Evolutionary conservation across 441 rosid species (phyloP).

Genomic region (Gossypium armourianum): DNA sequence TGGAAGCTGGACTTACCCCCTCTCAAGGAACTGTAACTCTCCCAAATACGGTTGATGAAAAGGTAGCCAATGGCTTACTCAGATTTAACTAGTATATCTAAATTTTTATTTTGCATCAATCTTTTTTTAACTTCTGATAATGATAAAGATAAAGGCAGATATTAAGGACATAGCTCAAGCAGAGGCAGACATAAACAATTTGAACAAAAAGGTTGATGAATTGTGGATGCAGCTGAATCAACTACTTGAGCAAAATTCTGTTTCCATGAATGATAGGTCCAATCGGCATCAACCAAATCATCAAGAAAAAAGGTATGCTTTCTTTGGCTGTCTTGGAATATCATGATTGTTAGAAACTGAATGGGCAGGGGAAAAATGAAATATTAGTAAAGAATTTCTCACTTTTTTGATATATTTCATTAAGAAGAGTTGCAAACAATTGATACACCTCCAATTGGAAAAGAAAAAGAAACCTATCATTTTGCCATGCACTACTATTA

Average conservation of each 20-base stretch:
- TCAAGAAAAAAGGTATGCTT: constrained; percentile 37
- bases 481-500: too few species aligned
- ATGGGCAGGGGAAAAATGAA: not conserved
- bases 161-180: constrained; percentile 54
- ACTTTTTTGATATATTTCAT: not conserved
- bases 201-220: constrained; percentile 55
- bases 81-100: constrained; percentile 13
- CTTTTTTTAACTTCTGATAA: constrained; percentile 20
- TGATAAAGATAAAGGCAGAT: constrained; percentile 48
- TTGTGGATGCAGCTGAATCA: constrained; percentile 43
- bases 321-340: constrained; percentile 11
- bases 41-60: constrained; percentile 38
- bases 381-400: not conserved
- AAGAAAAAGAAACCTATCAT: not conserved
- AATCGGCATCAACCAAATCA: constrained; percentile 23
- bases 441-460: not conserved
- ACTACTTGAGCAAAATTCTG: constrained; percentile 32
- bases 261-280: constrained; percentile 22
- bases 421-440: not conserved
- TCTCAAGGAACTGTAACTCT: constrained; percentile 32
- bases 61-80: constrained; percentile 35
- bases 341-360: not conserved
- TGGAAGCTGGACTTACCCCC: constrained; percentile 52
- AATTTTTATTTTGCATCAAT: constrained; percentile 14
- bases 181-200: constrained; percentile 49